Evolutionary conservation across 1,284 basidiomycete genomes (phyloP).

Genomic region (Cryptococcus depauperatus): DNA sequence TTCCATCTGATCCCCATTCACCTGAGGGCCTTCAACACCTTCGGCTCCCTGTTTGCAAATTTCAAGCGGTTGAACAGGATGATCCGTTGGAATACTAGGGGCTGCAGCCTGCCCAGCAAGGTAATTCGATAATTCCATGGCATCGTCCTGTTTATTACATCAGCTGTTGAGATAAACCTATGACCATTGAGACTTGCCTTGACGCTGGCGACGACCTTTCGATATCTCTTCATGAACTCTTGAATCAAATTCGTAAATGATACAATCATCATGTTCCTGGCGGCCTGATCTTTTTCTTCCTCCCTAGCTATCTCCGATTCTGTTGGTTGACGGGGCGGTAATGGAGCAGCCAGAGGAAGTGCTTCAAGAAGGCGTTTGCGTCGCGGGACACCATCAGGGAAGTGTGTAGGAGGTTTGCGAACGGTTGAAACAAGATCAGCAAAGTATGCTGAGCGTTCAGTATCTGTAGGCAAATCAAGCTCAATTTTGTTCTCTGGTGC

Average conservation of each 20-base stretch:
- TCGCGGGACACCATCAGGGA: slow-evolving; percentile 81
- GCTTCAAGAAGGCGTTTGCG: slow-evolving; percentile 77
- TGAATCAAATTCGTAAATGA: slow-evolving; percentile 76
- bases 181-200: slow-evolving; percentile 51
- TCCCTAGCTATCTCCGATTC: slow-evolving; percentile 76
- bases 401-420: slow-evolving; percentile 69
- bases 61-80: neutral
- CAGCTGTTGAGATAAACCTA: neutral
- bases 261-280: slow-evolving; percentile 76
- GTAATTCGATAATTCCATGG: slow-evolving; percentile 11
- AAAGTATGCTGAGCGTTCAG: slow-evolving; percentile 72
- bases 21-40: neutral
- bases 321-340: slow-evolving; percentile 74
- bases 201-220: slow-evolving; percentile 76
- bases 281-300: slow-evolving; percentile 68
- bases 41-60: neutral
- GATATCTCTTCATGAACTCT: slow-evolving; percentile 88
- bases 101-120: slow-evolving; percentile 19
- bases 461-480: slow-evolving; percentile 51
- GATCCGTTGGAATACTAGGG: slow-evolving; percentile 1
- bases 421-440: slow-evolving; percentile 61
- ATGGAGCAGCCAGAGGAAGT: slow-evolving; percentile 79
- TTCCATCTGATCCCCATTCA: neutral
- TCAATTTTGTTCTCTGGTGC: slow-evolving; percentile 65
- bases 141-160: slow-evolving; percentile 17